Evolutionary conservation across 805 yeast species (phyloP), one percentile per base, ranked within the genome.

Genomic region (Cyberlindnera mrakii): DNA sequence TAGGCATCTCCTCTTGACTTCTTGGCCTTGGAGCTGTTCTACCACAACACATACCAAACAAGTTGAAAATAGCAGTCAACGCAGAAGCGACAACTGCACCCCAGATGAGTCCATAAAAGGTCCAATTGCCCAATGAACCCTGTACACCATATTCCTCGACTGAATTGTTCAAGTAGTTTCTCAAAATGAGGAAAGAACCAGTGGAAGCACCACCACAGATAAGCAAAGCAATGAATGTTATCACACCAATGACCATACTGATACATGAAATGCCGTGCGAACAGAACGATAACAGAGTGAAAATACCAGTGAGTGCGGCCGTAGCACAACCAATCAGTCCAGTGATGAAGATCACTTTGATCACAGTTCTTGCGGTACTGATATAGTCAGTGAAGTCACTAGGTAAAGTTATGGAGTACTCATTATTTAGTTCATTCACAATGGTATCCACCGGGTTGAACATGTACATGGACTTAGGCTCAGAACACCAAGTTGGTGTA

Each of bases 91-190:
- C 81, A 3, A 71, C 74, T 1, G 80, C 71, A 13, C 77, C 78
- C 93, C 91, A 85, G 8, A 78, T 64, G 37, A 81, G 62, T 3
- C 78, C 88, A 41, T 77, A 72, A 51, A 74, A 82, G 40, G 53
- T 44, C 32, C 64, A 61, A 16, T 65, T 63, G 30, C 77, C 74
- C 40, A 85, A 54, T 31, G 59, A 57, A 3, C 86, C 75, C 32
- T 62, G 58, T 38, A 82, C 70, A 14, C 95, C 95, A 52, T 68
- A 79, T 3, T 59, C 58, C 2, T 54, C 58, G 11, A 63, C 62
- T 30, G 66, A 64, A 30, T 76, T 63, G 52, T 82, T 77, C 65
- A 86, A 69, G 42, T 73, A 66, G 11, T 66, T 62, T 45, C 72
- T 63, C 47, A 81, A 68, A 43, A 69, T 68, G 5, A 65, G 44